Percentiles rank a stretch among this genome's conserved stretches.
These are phyloP conservation scores for Trichoderma cornu-damae DNA, from an alignment of 2,329 filamentous ascomycete species.

Conservation along the genomic window DNA sequence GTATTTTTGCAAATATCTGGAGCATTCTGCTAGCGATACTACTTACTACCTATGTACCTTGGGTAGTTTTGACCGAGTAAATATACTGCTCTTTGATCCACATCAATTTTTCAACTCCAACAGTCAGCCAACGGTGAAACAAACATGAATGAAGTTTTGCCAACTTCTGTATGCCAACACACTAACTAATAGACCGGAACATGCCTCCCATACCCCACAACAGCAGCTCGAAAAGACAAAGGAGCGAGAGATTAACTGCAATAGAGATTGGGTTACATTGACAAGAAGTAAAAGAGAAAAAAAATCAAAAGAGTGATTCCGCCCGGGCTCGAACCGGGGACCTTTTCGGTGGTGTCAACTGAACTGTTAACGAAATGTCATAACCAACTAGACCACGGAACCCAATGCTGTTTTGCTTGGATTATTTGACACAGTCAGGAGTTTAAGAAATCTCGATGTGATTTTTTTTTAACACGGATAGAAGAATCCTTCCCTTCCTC, in stretches of 20 bases:
- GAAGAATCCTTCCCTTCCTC: neutral
- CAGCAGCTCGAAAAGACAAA: neutral
- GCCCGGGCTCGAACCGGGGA: constrained; percentile 39
- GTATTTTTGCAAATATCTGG: neutral
- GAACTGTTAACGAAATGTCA: constrained; percentile 36
- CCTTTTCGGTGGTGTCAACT: constrained; percentile 32
- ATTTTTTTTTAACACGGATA: fast-evolving
- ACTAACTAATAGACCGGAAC: no score
- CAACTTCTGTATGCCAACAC: no score
- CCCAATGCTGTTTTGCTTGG: constrained; percentile 23
- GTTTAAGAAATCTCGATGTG: no score
- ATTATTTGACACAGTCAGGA: neutral
- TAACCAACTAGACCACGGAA: constrained; percentile 40
- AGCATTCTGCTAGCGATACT: neutral
- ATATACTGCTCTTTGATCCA: no score
- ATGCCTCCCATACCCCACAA: no score
- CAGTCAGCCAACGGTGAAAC: no score
- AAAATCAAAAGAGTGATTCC: constrained; percentile 29
- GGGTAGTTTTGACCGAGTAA: neutral
- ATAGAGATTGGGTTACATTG: no score
- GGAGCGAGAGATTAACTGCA: no score
- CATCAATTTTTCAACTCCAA: no score
- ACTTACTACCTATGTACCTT: neutral
- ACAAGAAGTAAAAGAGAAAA: no score
- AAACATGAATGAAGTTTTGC: no score